These are phyloP conservation scores for Penicillium lividum DNA, from an alignment of 495 filamentous ascomycete species.

Conservation along the genomic window DNA sequence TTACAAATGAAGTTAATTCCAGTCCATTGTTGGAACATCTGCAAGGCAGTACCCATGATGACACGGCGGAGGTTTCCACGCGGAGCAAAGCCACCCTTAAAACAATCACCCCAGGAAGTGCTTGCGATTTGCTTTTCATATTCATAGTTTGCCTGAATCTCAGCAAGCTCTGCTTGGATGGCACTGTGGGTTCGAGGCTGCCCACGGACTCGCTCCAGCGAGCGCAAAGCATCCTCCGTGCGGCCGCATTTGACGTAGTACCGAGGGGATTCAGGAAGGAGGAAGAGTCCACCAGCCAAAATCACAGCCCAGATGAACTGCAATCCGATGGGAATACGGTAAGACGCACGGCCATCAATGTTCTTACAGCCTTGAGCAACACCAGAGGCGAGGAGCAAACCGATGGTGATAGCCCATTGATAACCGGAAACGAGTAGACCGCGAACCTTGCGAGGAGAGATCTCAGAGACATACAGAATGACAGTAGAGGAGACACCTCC, in stretches of 20 bases:
- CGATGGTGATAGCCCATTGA: constrained; percentile 70
- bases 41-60: constrained; percentile 64
- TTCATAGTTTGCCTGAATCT: constrained; percentile 71
- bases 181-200: constrained; percentile 55
- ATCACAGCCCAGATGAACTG: constrained; percentile 70
- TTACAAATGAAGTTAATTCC: constrained; percentile 71
- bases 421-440: constrained; percentile 67
- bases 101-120: constrained; percentile 59
- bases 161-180: constrained; percentile 67
- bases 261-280: constrained; percentile 75
- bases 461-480: constrained; percentile 71
- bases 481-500: constrained; percentile 72
- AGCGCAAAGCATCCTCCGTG: constrained; percentile 37
- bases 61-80: constrained; percentile 63
- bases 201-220: constrained; percentile 43
- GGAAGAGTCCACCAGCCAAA: constrained; percentile 61
- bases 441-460: constrained; percentile 59
- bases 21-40: constrained; percentile 77
- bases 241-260: constrained; percentile 57
- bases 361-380: constrained; percentile 67
- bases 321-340: constrained; percentile 66
- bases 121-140: constrained; percentile 60
- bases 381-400: constrained; percentile 68
- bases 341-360: constrained; percentile 58
- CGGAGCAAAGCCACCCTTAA: constrained; percentile 55